Evolutionary conservation across 257 asterid genomes (phyloP), one percentile per base, ranked within the genome.

Genomic region (Echites panduratus): DNA sequence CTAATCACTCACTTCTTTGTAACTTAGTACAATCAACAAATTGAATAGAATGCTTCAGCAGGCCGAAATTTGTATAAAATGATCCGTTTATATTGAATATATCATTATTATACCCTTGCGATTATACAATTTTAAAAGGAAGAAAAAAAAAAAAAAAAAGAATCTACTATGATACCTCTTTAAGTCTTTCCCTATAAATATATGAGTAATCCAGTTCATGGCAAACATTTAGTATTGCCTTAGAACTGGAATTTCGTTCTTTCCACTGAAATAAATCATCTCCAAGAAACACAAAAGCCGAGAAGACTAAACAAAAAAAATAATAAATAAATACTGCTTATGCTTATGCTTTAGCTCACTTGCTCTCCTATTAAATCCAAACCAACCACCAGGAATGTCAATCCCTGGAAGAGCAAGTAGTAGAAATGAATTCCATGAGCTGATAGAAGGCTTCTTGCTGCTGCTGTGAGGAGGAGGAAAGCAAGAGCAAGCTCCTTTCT

Each of bases 401-500:
- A 38, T 12, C 98, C 98, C 69, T 93, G 98, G 69, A 93, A 93
- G 81, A 91, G 81, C 88, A 93, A 73, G 87, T 84, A 93, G 70
- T 93, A 93, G 85, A 93, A 93, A 76, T 93, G 98, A 44, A 93
- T 88, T 70, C 97, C 98, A 1, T 93, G 98, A 0, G 96, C 97
- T 0, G 97, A 87, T 17, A 93, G 61, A 68, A 93, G 66, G 68
- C 97, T 93, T 79, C 98, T 88, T 19, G 87, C 83, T 1, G 98
- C 92, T 2, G 98, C 98, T 0, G 98, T 93, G 27, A 93, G 87
- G 69, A 93, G 76, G 6, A 93, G 88, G 40, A 89, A 89, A 7
- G 98, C 96, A 17, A 93, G 92, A 0, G 94, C 96, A 9, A 93
- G 87, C 54, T 93, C 98, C 48, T 84, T 86, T 43, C 93, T 73